A percentile compares a stretch with the other conserved stretches of the same genome.
Evolutionary conservation across 805 yeast species (phyloP).

Genomic region (Saccharomycopsis fermentans): DNA sequence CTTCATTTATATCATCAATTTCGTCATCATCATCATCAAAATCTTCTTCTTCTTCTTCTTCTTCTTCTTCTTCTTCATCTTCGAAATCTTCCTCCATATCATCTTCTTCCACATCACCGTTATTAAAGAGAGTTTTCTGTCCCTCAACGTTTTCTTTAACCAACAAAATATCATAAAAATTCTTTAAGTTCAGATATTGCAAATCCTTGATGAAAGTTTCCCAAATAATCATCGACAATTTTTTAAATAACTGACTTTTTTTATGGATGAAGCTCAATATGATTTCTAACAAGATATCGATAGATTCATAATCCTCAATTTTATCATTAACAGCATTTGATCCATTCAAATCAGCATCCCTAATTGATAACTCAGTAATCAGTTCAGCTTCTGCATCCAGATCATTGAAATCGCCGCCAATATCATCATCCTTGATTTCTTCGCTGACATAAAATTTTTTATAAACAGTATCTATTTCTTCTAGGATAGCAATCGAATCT

Average conservation of each 20-base stretch:
- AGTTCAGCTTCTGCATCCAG: slow-evolving; percentile 1
- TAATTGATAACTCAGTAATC: not conserved
- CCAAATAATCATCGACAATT: slow-evolving; percentile 47
- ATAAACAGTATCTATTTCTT: slow-evolving; percentile 60
- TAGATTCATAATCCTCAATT: slow-evolving; percentile 2
- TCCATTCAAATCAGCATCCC: not conserved
- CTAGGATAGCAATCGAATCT: slow-evolving; percentile 66
- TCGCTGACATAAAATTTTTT: slow-evolving; percentile 32
- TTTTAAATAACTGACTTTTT: slow-evolving; percentile 46
- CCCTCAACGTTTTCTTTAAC: slow-evolving; percentile 79
- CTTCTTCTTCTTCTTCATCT: slow-evolving; percentile 22
- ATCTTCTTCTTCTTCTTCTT: slow-evolving; percentile 21
- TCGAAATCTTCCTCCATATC: slow-evolving; percentile 29
- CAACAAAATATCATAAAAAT: slow-evolving; percentile 43
- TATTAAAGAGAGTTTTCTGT: slow-evolving; percentile 63
- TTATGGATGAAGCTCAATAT: slow-evolving; percentile 14
- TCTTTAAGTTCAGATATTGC: slow-evolving; percentile 34
- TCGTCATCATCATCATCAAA: slow-evolving; percentile 20
- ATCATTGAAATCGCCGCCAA: slow-evolving; percentile 2
- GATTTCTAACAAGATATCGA: slow-evolving; percentile 17
- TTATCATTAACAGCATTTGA: not conserved
- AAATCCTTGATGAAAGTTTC: slow-evolving; percentile 42
- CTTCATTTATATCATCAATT: slow-evolving; percentile 18
- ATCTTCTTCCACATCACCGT: slow-evolving; percentile 34
- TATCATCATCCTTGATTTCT: slow-evolving; percentile 30